Base-by-base conservation (phyloP, 768 basidiomycete genomes). In the Termitomyces sp. region DNA sequence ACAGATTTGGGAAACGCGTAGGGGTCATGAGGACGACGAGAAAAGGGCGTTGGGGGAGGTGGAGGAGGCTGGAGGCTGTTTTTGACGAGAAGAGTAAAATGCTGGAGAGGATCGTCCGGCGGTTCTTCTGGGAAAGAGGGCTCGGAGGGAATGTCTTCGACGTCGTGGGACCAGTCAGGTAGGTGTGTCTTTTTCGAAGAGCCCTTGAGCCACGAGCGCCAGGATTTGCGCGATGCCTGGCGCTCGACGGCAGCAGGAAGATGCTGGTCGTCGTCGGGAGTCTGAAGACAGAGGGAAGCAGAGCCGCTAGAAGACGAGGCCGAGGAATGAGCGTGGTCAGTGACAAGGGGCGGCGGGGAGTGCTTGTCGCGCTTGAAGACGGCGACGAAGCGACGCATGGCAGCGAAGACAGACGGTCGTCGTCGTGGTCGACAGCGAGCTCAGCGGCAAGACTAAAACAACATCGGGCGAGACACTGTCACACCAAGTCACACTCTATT, bases 361-460 rank as follows among this genome's bases (percentile, higher is more conserved):
- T 69, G 67, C 69, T 73, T 80, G 72, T 77, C 73, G 61, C 71
- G 73, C 66, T 72, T 76, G 62, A 89, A 82, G 64, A 84, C 80
- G 50, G 84, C 81, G 56, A 79, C 79, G 67, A 90, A 72, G 63
- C 86, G 82, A 66, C 85, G 85, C 86, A 89, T 89, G 60, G 61
- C 49, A 44, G 42, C 32, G 43, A 38, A 54, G 48, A 42, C 46
- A 49, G 41, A 37, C 35, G 46, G 34, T 49, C 34, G 58, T 5
- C 57, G 57, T 58, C 57, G 57, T 46, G 43, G 50, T 47, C 59
- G 48, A 44, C 46, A 43, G 37, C 35, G 56, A 45, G 41, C 29
- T 37, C 54, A 19, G 44, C 41, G 51, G 51, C 25, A 43, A 48
- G 52, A 42, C 54, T 53, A 58, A 62, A 53, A 56, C 54, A 50